A percentile compares a stretch with the other conserved stretches of the same genome.
Conservation (phyloP, 2,329 filamentous ascomycete species). For the Sclerotinia subarctica region DNA sequence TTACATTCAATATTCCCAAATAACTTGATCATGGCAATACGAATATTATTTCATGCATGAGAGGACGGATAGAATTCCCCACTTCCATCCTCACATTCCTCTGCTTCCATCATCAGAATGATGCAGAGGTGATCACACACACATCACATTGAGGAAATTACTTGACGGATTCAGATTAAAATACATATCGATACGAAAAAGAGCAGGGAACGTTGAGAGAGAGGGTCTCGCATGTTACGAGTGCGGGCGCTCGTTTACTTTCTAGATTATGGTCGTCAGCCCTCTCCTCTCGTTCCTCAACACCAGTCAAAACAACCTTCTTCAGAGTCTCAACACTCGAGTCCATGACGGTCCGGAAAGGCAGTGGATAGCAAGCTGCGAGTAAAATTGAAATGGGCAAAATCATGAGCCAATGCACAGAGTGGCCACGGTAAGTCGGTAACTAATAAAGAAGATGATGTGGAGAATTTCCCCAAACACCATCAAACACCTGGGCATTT, state of each 20-base stretch:
- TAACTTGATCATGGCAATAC: background rate
- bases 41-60: background rate
- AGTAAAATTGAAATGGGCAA: background rate
- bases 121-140: background rate
- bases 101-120: too few relatives aligned
- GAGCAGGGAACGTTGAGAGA: background rate
- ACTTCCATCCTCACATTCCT: background rate
- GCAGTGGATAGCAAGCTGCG: too few relatives aligned
- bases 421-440: too few relatives aligned
- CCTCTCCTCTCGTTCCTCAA: background rate
- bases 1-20: background rate
- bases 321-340: too few relatives aligned
- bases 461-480: slow-evolving; percentile 4
- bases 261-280: background rate
- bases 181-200: background rate
- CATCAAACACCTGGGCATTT: background rate
- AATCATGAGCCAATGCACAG: background rate
- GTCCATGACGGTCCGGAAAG: background rate
- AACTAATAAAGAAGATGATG: background rate
- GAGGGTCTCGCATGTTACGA: background rate
- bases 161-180: background rate
- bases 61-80: background rate
- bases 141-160: background rate
- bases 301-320: background rate
- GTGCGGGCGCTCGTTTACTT: background rate